Base-by-base conservation (phyloP, 73 alveolate genomes). In the Uronychia setigera region DNA sequence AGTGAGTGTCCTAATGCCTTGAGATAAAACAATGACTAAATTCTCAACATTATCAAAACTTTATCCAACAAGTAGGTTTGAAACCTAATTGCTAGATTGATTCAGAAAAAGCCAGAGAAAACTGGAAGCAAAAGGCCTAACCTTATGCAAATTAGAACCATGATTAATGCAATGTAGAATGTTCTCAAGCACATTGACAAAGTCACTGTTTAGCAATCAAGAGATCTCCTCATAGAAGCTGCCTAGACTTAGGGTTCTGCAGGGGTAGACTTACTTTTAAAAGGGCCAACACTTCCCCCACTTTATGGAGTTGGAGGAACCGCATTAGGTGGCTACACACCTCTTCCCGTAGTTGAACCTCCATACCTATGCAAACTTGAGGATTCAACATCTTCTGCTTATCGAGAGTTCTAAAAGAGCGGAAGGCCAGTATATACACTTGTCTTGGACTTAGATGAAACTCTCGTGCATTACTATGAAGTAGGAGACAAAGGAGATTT, bases 351-450 rank as follows among this genome's bases (percentile, higher is more conserved):
- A 26, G 87, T 79, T 1, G 89, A 84, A 27, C 84, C 96, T 1
- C 98, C 98, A 0, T 95, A 83, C 80, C 83, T 95, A 89, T 85
- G n/a, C n/a, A n/a, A n/a, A n/a, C n/a, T n/a, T n/a, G n/a, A n/a
- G n/a, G n/a, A n/a, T n/a, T n/a, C n/a, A n/a, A n/a, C n/a, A n/a
- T n/a, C 76, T 58, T 26, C 76, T 25, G 25, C 27, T 58, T 26
- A n/a, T n/a, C n/a, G n/a, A n/a, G n/a, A n/a, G n/a, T n/a, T n/a
- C n/a, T n/a, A n/a, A n/a, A 76, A 75, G 26, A 25, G 35, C 19
- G 80, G 75, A 26, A 76, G 58, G n/a, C n/a, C n/a, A 67, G 77
- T 60, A 84, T 92, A 92, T 80, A 92, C 97, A 0, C 82, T 92
- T 84, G 95, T 92, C 74, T 46, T 92, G 74, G 97, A 92, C 80